Conservation (phyloP, 768 basidiomycete species). For the Crassisporium funariophilum region DNA sequence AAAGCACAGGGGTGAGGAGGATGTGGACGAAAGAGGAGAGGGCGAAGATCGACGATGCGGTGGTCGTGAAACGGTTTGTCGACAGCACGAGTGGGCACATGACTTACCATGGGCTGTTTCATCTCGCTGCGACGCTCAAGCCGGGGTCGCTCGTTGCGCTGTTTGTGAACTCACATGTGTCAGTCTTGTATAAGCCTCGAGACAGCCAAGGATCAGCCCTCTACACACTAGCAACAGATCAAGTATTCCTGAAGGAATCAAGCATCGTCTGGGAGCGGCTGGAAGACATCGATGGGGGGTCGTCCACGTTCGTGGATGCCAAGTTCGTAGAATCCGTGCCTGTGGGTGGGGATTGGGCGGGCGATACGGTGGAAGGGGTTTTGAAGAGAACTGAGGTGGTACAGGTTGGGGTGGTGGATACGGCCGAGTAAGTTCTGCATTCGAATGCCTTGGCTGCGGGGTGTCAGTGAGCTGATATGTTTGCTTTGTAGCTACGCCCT, state of each 20-base stretch:
- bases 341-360: conserved; percentile 80
- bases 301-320: conserved; percentile 77
- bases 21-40: conserved; percentile 56
- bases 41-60: conserved; percentile 68
- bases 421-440: too few species aligned
- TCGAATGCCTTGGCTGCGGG: too few species aligned
- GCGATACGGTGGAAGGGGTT: conserved; percentile 65
- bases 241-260: conserved; percentile 74
- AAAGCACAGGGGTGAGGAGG: too few species aligned
- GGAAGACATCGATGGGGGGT: conserved; percentile 83
- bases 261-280: conserved; percentile 90
- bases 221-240: conserved; percentile 85
- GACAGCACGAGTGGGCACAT: conserved; percentile 76
- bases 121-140: conserved; percentile 65
- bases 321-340: conserved; percentile 65
- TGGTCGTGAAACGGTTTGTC: conserved; percentile 69
- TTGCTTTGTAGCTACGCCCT: too few species aligned
- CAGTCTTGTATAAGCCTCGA: too few species aligned
- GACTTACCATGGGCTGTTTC: conserved; percentile 86
- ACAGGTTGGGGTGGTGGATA: too few species aligned
- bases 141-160: conserved; percentile 65
- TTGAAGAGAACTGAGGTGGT: too few species aligned
- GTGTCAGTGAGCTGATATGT: too few species aligned
- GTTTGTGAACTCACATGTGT: too few species aligned
- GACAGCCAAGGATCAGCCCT: conserved; percentile 49